Conservation (phyloP, 2,329 filamentous ascomycete species). For the Diaporthe aspalathi region DNA sequence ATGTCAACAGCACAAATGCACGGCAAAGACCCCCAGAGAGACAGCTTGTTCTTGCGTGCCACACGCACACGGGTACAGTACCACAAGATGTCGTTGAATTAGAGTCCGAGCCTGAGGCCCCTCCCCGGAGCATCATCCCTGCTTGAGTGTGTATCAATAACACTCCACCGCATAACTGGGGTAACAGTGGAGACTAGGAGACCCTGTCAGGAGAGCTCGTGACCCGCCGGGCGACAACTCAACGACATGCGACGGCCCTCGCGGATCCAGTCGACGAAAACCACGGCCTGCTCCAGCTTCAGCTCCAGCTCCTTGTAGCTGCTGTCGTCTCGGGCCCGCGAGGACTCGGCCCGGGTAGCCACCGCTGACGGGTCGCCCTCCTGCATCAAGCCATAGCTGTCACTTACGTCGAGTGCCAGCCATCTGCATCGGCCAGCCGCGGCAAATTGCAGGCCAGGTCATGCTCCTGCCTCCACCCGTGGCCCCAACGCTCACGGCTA, state of each 20-base stretch:
- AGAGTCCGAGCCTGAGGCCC: constrained; percentile 25
- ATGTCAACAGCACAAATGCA: constrained; percentile 25
- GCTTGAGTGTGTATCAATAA: constrained; percentile 18
- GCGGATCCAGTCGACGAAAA: constrained; percentile 23
- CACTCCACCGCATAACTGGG: constrained; percentile 29
- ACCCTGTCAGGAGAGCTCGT: constrained; percentile 13
- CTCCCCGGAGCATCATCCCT: constrained; percentile 35
- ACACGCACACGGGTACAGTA: constrained; percentile 31
- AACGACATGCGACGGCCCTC: background rate
- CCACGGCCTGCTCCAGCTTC: constrained; percentile 5
- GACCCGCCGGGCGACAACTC: background rate
- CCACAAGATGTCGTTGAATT: constrained; percentile 36
- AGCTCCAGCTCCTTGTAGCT: background rate
- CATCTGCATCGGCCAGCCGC: background rate
- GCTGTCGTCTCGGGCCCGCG: constrained; percentile 3
- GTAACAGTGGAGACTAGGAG: constrained; percentile 32
- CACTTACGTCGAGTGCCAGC: constrained; percentile 11
- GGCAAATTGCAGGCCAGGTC: constrained; percentile 22
- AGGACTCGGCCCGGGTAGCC: constrained; percentile 29
- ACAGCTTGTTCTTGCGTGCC: background rate
- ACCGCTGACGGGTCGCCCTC: constrained; percentile 19
- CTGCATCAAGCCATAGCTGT: constrained; percentile 35
- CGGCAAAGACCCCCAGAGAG: background rate
- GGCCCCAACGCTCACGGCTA: constrained; percentile 15
- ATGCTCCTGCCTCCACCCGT: background rate